A percentile compares a stretch with the other conserved stretches of the same genome.
phyloP scores from a whole-genome alignment of 345 rosid species.

The Microthlaspi erraticum region DNA sequence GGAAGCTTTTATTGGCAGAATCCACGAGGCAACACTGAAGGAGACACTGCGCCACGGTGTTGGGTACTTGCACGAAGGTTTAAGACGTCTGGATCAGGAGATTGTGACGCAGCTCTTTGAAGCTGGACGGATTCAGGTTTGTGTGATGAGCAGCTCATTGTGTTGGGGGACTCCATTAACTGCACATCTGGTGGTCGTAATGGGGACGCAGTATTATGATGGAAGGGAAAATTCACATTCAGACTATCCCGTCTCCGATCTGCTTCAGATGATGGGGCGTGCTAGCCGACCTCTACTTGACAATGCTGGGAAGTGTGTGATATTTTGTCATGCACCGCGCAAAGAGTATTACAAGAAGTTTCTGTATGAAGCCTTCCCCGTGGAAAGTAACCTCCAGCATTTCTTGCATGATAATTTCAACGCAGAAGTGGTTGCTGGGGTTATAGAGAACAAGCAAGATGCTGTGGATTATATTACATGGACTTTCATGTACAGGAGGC shows the following conservation, averaged over 20 bases:
- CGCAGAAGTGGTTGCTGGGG: conserved; percentile 83
- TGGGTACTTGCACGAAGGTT: conserved; percentile 95
- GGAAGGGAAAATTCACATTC: conserved; percentile 88
- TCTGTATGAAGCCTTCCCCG: conserved; percentile 88
- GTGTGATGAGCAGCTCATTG: conserved; percentile 93
- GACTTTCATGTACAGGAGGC: conserved; percentile 96
- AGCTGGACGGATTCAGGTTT: conserved; percentile 90
- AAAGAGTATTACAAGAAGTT: conserved; percentile 96
- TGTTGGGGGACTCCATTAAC: conserved; percentile 90
- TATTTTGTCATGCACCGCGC: conserved; percentile 83
- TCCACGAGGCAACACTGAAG: conserved; percentile 72
- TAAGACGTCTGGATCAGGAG: conserved; percentile 81
- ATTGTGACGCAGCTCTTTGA: conserved; percentile 75
- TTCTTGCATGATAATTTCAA: conserved; percentile 86
- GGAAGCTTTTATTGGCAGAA: conserved; percentile 57
- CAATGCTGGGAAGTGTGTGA: conserved; percentile 86
- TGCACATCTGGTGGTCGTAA: conserved; percentile 84
- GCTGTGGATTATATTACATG: conserved; percentile 95
- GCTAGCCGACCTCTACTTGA: conserved; percentile 90
- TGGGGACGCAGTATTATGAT: conserved; percentile 96
- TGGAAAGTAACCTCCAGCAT: conserved; percentile 92
- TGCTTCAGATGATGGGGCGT: conserved; percentile 96
- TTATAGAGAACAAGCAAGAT: conserved; percentile 90
- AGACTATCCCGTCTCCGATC: conserved; percentile 84
- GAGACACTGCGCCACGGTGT: conserved; percentile 71